Conservation (phyloP, 257 asterid genomes). For the Ballota nigra region DNA sequence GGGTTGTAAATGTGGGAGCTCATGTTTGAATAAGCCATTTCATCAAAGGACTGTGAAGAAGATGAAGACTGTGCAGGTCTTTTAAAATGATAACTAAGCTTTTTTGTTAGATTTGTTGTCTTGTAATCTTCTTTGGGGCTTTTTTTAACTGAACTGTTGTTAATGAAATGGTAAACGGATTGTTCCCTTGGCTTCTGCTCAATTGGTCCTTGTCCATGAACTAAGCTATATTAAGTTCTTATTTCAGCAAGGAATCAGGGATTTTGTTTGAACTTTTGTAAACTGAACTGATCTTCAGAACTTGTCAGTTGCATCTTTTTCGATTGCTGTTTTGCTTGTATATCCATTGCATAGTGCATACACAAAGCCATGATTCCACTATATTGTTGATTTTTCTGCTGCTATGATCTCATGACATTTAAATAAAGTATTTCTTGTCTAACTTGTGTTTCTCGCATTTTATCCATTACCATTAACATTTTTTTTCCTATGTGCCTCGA, state of each 20-base stretch:
- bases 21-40: constrained; percentile 88
- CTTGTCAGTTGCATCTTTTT: constrained; percentile 1
- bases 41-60: constrained; percentile 82
- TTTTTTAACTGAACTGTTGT: constrained; percentile 7
- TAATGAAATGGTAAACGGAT: not conserved
- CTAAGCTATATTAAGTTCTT: not conserved
- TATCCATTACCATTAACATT: not conserved
- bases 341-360: not conserved
- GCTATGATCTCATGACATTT: not conserved
- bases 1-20: constrained; percentile 80
- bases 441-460: constrained; percentile 4
- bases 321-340: not conserved
- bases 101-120: constrained; percentile 8
- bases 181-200: not conserved
- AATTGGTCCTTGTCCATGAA: not conserved
- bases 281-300: not conserved
- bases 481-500: not conserved
- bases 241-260: not conserved
- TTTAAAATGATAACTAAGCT: not conserved
- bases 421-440: constrained; percentile 13
- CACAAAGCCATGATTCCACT: not conserved
- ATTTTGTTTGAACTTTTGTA: constrained; percentile 9
- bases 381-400: not conserved
- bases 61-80: constrained; percentile 84
- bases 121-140: not conserved